These are phyloP conservation scores for Crithidia acanthocephali DNA, from an alignment of 208 protist genomes.

Conservation along the genomic window DNA sequence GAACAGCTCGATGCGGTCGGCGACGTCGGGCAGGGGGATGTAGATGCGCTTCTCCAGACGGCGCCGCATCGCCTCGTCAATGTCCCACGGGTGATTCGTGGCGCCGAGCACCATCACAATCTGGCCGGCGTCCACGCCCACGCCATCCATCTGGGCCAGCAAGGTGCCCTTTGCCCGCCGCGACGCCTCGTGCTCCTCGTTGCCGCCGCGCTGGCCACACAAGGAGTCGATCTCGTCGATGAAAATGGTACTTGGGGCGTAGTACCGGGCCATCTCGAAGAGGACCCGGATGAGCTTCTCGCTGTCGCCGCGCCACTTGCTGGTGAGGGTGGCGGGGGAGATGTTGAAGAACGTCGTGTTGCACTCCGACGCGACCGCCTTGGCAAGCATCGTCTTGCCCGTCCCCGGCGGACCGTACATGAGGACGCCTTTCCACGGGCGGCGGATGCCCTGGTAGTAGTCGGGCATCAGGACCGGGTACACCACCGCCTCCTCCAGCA, in stretches of 20 bases:
- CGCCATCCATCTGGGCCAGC: slow-evolving; percentile 97
- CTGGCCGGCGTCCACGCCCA: slow-evolving; percentile 74
- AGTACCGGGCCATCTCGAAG: slow-evolving; percentile 93
- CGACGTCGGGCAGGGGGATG: slow-evolving; percentile 86
- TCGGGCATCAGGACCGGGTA: slow-evolving; percentile 93
- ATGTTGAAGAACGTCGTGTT: slow-evolving; percentile 96
- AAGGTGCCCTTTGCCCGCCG: slow-evolving; percentile 99
- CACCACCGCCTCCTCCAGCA: slow-evolving; percentile 94
- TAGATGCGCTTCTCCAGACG: slow-evolving; percentile 94
- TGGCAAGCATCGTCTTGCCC: slow-evolving; percentile 95
- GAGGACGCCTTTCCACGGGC: slow-evolving; percentile 93
- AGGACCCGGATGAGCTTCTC: slow-evolving; percentile 95
- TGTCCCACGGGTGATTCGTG: slow-evolving; percentile 94
- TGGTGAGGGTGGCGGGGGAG: slow-evolving; percentile 90
- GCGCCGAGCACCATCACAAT: slow-evolving; percentile 94
- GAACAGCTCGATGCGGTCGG: slow-evolving; percentile 84
- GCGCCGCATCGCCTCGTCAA: slow-evolving; percentile 93
- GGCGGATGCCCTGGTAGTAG: slow-evolving; percentile 92
- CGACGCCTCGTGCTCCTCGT: slow-evolving; percentile 90
- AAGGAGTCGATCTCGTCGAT: slow-evolving; percentile 97
- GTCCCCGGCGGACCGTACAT: slow-evolving; percentile 94
- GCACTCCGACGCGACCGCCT: slow-evolving; percentile 92
- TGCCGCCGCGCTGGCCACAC: slow-evolving; percentile 85
- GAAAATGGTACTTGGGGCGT: slow-evolving; percentile 94
- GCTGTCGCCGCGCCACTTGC: slow-evolving; percentile 95